Base-by-base conservation (phyloP, 495 filamentous ascomycete genomes). In the Xylaria longipes region DNA sequence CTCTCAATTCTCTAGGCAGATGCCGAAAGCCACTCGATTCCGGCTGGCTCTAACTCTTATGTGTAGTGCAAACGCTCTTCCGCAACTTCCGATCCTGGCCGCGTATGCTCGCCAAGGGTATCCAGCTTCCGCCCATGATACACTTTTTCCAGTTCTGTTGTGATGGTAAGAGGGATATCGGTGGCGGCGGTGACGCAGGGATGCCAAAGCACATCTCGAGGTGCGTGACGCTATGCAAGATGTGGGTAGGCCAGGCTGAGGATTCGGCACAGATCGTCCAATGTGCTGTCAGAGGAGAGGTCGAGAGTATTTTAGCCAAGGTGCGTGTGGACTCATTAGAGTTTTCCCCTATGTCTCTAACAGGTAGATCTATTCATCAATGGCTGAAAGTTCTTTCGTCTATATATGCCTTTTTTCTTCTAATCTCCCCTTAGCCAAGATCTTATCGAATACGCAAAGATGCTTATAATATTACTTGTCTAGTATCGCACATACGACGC, bases 21-120 rank as follows among this genome's bases (percentile, higher is more conserved):
- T 17, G 54, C 17, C 9, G 29, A 14, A 6, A 58, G 17, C 31
- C 20, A 20, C 27, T 14, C 15, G 0, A 35, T 11, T 17, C n/a
- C 20, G 33, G 39, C 9, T 1, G 4, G 33, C 8, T 29, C 50
- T 62, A 35, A 72, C 46, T 12, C 14, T 45, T n/a, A 29, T n/a
- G 29, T 61, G 9, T 29, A 70, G 68, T 43, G 79, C 74, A 82
- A 71, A 71, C 79, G 5, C 68, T 84, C 25, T 75, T 82, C 27
- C 79, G 81, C 6, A 74, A 80, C 31, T 69, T 84, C 8, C 78
- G 78, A 31, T 75, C 79, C 0, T 84, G 80, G 81, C 82, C 82
- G 11, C 71, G 75, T 14, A 81, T 80, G 75, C 67, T 84, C 0
- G 80, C 78, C 2, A 79, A 80, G 22, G 79, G 76, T 4, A 78